phyloP scores from a whole-genome alignment of 208 protist species.

The Entamoeba histolytica region DNA sequence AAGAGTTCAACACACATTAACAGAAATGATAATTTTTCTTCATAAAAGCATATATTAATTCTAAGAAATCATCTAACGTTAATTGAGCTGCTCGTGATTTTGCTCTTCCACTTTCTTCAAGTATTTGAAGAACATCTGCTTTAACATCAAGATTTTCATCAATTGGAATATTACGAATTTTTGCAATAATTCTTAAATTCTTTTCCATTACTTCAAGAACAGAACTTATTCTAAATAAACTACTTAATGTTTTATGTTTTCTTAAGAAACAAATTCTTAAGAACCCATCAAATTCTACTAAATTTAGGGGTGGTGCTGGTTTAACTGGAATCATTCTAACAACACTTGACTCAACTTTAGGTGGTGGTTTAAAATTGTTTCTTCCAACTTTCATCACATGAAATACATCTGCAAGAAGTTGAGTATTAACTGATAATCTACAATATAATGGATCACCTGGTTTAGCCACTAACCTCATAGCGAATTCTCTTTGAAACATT shows the following conservation, averaged over 20 bases:
- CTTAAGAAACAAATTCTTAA: constrained; percentile 83
- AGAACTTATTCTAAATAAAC: constrained; percentile 71
- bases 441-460: constrained; percentile 84
- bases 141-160: not conserved
- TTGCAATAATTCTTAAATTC: constrained; percentile 48
- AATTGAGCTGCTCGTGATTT: not conserved
- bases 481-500: constrained; percentile 99
- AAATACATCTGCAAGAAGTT: constrained; percentile 77
- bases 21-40: not conserved
- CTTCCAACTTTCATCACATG: constrained; percentile 88
- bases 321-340: constrained; percentile 75
- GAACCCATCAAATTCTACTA: constrained; percentile 91
- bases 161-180: constrained; percentile 27
- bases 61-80: not conserved
- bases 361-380: constrained; percentile 95
- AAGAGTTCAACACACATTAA: not conserved
- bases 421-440: constrained; percentile 89
- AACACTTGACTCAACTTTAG: constrained; percentile 75
- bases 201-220: constrained; percentile 46
- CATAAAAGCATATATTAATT: not conserved
- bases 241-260: constrained; percentile 92
- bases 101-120: not conserved
- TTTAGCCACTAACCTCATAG: constrained; percentile 79
- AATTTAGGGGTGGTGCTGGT: not conserved
- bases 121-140: not conserved